phyloP scores from a whole-genome alignment of 208 protist genomes.

The Trypanosoma boissoni region DNA sequence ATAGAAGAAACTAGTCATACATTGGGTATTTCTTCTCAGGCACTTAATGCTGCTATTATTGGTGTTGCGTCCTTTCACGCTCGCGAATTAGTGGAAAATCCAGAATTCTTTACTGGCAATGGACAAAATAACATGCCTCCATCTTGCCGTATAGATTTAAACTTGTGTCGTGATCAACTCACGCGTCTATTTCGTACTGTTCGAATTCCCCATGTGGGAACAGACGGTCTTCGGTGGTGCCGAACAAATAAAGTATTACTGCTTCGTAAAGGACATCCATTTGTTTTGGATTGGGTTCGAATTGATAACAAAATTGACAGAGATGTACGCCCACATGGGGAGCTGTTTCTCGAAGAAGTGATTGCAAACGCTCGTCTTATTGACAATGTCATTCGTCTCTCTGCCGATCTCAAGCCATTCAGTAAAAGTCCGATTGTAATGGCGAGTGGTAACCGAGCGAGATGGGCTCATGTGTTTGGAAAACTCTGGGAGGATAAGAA shows the following conservation, averaged over 20 bases:
- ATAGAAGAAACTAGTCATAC: neutral
- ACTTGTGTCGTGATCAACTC: constrained; percentile 22
- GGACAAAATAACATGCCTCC: constrained; percentile 10
- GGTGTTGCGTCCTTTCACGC: constrained; percentile 24
- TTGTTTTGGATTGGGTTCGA: constrained; percentile 18
- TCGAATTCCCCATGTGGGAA: constrained; percentile 22
- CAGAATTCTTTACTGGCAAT: constrained; percentile 14
- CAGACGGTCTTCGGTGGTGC: constrained; percentile 22
- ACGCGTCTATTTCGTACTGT: constrained; percentile 21
- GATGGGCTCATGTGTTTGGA: constrained; percentile 19
- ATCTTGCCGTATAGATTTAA: constrained; percentile 23
- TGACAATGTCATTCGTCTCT: constrained; percentile 12
- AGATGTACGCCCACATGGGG: neutral
- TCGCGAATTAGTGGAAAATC: constrained; percentile 10
- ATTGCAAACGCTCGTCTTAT: constrained; percentile 22
- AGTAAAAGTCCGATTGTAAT: constrained; percentile 18
- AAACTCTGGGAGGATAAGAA: constrained; percentile 9
- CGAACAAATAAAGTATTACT: constrained; percentile 20
- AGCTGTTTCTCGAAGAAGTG: constrained; percentile 15
- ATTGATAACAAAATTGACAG: neutral
- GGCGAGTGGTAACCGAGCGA: constrained; percentile 14
- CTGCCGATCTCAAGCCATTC: constrained; percentile 2
- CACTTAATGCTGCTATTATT: constrained; percentile 23
- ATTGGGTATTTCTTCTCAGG: constrained; percentile 15
- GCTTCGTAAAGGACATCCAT: constrained; percentile 17